phyloP scores from a whole-genome alignment of 164 flowering plant genomes.

The Stephania cephalantha region DNA sequence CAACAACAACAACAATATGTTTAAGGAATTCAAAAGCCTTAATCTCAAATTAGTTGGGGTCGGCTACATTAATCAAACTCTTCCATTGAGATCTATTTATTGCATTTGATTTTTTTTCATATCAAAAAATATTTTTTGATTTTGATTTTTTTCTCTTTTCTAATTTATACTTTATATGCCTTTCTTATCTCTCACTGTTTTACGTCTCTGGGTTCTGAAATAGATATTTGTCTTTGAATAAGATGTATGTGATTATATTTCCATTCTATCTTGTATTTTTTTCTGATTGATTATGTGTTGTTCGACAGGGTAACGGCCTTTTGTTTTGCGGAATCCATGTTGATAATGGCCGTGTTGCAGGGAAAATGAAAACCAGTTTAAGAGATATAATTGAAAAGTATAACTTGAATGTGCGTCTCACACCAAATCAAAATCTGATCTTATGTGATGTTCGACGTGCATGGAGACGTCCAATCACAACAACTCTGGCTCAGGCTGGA shows the following conservation, averaged over 20 bases:
- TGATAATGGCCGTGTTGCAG: constrained; percentile 92
- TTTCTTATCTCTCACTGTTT: background rate
- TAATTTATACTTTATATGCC: background rate
- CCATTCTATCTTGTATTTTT: background rate
- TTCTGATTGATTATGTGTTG: constrained; percentile 6
- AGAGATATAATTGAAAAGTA: constrained; percentile 91
- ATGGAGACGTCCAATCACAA: constrained; percentile 78
- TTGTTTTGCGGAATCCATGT: constrained; percentile 91
- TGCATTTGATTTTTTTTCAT: too few species aligned
- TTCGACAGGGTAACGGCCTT: constrained; percentile 73
- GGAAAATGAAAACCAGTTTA: constrained; percentile 69
- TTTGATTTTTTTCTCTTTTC: background rate
- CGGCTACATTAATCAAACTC: too few species aligned
- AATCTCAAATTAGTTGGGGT: too few species aligned
- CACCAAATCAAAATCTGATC: constrained; percentile 91
- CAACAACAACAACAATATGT: too few species aligned
- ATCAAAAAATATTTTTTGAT: too few species aligned
- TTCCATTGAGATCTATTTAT: too few species aligned
- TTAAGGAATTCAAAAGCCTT: too few species aligned
- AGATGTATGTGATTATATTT: background rate
- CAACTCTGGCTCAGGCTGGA: constrained; percentile 88
- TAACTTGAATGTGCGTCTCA: constrained; percentile 72
- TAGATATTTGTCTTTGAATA: background rate
- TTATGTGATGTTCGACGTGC: constrained; percentile 68
- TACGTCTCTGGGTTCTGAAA: background rate